Evolutionary conservation across 495 filamentous ascomycete genomes (phyloP).

Genomic region (Trypethelium eluteriae): DNA sequence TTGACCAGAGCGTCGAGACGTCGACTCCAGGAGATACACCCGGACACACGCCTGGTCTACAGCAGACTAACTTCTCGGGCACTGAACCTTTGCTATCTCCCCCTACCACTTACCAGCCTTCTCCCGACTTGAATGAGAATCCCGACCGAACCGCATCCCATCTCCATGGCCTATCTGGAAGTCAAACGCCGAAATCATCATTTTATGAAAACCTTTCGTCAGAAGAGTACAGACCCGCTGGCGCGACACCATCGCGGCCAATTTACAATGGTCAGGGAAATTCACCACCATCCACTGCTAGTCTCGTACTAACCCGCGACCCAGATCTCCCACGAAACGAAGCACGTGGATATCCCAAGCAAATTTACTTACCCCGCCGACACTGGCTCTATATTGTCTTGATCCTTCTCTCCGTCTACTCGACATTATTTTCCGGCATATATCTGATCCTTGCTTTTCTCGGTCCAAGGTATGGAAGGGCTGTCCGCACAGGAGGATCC

Average conservation of each 20-base stretch:
- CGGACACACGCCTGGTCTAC: not conserved
- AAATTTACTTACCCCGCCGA: not conserved
- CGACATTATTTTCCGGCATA: constrained; percentile 56
- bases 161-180: not conserved
- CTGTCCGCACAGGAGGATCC: constrained; percentile 42
- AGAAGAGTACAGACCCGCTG: not conserved
- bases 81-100: constrained; percentile 5
- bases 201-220: not conserved
- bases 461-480: constrained; percentile 52
- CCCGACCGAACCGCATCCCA: not conserved
- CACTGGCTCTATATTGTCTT: constrained; percentile 52
- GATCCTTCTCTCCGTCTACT: constrained; percentile 55
- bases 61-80: not conserved
- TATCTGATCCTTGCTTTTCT: constrained; percentile 52
- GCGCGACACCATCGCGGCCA: not conserved
- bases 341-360: not conserved
- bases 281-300: not conserved
- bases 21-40: constrained; percentile 3
- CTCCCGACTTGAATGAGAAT: constrained; percentile 3
- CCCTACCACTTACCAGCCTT: constrained; percentile 2
- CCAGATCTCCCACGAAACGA: not conserved
- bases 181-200: not conserved
- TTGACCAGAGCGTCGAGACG: not conserved
- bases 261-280: not conserved
- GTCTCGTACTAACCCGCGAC: not conserved